A percentile compares a stretch with the other conserved stretches of the same genome.
These are phyloP conservation scores for Penicillium pancosmium DNA, from an alignment of 495 filamentous ascomycete genomes.

Conservation along the genomic window DNA sequence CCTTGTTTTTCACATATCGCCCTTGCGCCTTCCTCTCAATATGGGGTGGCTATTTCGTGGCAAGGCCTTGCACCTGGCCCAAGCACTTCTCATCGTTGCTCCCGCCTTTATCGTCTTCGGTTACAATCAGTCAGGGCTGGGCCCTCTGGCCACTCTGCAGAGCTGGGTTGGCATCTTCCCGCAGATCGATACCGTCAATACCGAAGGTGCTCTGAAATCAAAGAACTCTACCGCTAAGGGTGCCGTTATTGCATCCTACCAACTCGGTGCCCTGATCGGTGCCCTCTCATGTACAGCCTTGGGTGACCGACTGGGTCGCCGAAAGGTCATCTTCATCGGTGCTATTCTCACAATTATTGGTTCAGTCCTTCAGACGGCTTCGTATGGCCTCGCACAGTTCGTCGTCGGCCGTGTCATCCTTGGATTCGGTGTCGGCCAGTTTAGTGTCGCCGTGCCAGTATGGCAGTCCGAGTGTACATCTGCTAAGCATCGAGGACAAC, in stretches of 20 bases:
- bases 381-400: conserved; percentile 42
- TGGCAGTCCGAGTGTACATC: conserved; percentile 45
- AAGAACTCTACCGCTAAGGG: conserved; percentile 41
- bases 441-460: conserved; percentile 61
- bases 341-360: conserved; percentile 52
- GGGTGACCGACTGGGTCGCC: conserved; percentile 55
- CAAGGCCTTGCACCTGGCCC: conserved; percentile 26
- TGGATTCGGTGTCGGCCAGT: conserved; percentile 60
- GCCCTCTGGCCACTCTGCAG: conserved; percentile 30
- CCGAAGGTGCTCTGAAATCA: conserved; percentile 22
- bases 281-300: conserved; percentile 40
- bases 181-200: conserved; percentile 38
- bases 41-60: conserved; percentile 10
- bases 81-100: conserved; percentile 39
- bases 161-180: conserved; percentile 35
- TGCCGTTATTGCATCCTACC: conserved; percentile 44
- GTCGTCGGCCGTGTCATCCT: conserved; percentile 53
- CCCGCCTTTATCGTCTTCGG: conserved; percentile 42
- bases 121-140: conserved; percentile 38
- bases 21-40: not conserved
- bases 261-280: conserved; percentile 47
- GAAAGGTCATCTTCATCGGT: conserved; percentile 56
- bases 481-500: conserved; percentile 42
- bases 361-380: conserved; percentile 49
- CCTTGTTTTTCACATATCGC: not conserved